Evolutionary conservation across 2,329 filamentous ascomycete genomes (phyloP).

Genomic region (Aspergillus sp.): DNA sequence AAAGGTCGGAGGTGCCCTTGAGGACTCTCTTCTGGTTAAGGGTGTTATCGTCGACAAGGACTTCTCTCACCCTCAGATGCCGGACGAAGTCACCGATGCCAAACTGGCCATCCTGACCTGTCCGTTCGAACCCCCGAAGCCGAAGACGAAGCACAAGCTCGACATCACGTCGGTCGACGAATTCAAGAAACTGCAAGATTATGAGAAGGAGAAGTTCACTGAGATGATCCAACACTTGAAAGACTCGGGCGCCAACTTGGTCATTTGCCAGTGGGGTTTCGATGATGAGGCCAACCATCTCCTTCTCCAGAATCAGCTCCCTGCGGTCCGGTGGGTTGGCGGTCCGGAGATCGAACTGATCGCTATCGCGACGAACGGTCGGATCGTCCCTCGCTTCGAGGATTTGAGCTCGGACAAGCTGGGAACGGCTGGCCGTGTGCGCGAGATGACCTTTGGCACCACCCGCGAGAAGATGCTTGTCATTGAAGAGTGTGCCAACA

Average conservation of each 20-base stretch:
- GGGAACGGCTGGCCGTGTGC: conserved; percentile 81
- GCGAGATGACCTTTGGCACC: conserved; percentile 95
- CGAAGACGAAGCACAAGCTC: conserved; percentile 99
- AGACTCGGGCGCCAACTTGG: conserved; percentile 92
- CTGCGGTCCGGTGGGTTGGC: conserved; percentile 95
- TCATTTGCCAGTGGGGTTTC: conserved; percentile 99
- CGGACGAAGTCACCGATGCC: conserved; percentile 87
- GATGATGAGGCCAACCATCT: conserved; percentile 99
- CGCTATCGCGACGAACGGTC: conserved; percentile 95
- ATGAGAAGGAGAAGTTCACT: conserved; percentile 93
- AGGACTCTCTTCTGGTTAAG: conserved; percentile 92
- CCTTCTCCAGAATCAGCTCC: conserved; percentile 90
- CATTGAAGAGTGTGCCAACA: conserved; percentile 99
- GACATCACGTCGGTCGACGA: conserved; percentile 97
- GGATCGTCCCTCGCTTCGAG: conserved; percentile 96
- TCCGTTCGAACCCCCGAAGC: conserved; percentile 97
- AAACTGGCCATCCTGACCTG: conserved; percentile 98
- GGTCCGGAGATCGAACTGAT: conserved; percentile 98
- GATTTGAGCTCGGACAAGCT: conserved; percentile 90
- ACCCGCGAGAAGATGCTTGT: conserved; percentile 99
- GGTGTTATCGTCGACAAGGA: conserved; percentile 99
- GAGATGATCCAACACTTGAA: conserved; percentile 99
- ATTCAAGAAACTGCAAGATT: conserved; percentile 95
- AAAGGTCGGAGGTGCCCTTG: conserved; percentile 90
- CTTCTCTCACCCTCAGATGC: conserved; percentile 99